phyloP scores from a whole-genome alignment of 2,329 filamentous ascomycete species.

The Fusarium succisae region DNA sequence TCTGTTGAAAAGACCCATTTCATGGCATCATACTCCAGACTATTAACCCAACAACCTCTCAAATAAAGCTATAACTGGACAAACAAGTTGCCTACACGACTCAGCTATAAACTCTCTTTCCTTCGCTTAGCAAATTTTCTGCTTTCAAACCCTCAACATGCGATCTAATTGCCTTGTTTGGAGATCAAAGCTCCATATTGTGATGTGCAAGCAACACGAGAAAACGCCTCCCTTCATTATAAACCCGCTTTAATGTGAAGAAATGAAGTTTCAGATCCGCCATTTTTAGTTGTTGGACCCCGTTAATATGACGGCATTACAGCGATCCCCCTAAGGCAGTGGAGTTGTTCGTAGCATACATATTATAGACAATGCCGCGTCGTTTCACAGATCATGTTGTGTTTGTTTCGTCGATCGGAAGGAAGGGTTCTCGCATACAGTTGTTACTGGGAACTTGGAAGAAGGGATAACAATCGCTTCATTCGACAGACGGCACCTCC shows the following conservation, averaged over 20 bases:
- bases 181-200: slow-evolving; percentile 16
- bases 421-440: background rate
- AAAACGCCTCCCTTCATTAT: slow-evolving; percentile 10
- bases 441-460: background rate
- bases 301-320: slow-evolving; percentile 32
- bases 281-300: slow-evolving; percentile 16
- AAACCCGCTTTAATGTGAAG: slow-evolving; percentile 18
- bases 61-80: background rate
- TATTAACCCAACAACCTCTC: background rate
- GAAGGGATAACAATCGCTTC: background rate
- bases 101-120: slow-evolving; percentile 7
- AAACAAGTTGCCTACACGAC: slow-evolving; percentile 5
- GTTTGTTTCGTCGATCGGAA: background rate
- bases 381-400: background rate
- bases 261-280: slow-evolving; percentile 33
- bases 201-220: slow-evolving; percentile 31
- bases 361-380: slow-evolving; percentile 7
- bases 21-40: slow-evolving; percentile 7
- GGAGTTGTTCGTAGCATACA: slow-evolving; percentile 13
- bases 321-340: slow-evolving; percentile 33
- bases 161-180: background rate
- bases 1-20: background rate
- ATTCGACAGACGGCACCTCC: background rate
- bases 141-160: background rate
- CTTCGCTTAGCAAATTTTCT: background rate